A percentile compares a stretch with the other conserved stretches of the same genome.
Conservation (phyloP, 2,329 filamentous ascomycete genomes). For the Pseudopithomyces maydicus region DNA sequence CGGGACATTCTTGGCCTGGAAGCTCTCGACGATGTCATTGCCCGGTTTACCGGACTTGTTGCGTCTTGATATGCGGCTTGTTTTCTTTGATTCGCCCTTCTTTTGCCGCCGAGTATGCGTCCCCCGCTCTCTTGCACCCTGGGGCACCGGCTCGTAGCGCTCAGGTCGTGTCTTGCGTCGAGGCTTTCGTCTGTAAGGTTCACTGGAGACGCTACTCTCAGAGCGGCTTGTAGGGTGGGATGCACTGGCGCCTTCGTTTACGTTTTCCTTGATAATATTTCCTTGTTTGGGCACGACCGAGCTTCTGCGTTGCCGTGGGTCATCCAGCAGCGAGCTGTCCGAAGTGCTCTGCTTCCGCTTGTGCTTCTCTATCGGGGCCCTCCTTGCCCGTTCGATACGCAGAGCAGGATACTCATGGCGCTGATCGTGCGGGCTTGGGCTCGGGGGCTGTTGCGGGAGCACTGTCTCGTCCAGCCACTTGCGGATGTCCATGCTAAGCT, state of each 20-base stretch:
- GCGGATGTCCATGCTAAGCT: slow-evolving; percentile 49
- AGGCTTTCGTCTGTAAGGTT: slow-evolving; percentile 49
- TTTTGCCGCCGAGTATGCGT: slow-evolving; percentile 19
- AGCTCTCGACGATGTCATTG: slow-evolving; percentile 47
- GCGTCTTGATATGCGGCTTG: slow-evolving; percentile 42
- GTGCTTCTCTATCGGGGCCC: slow-evolving; percentile 24
- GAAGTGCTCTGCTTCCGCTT: slow-evolving; percentile 42
- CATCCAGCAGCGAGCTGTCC: slow-evolving; percentile 47
- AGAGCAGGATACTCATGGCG: slow-evolving; percentile 25
- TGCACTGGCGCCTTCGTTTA: slow-evolving; percentile 14
- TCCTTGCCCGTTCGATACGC: slow-evolving; percentile 22
- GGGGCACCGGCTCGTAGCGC: slow-evolving; percentile 48
- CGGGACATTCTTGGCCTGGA: slow-evolving; percentile 52
- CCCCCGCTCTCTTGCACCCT: slow-evolving; percentile 31
- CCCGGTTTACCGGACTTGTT: slow-evolving; percentile 44
- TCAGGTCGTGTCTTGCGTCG: slow-evolving; percentile 55
- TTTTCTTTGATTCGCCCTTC: slow-evolving; percentile 37
- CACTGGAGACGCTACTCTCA: slow-evolving; percentile 22
- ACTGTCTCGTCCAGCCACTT: slow-evolving; percentile 52
- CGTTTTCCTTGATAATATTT: slow-evolving; percentile 10
- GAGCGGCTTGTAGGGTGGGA: slow-evolving; percentile 20
- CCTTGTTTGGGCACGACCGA: slow-evolving; percentile 11
- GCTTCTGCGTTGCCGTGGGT: slow-evolving; percentile 17
- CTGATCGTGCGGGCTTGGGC: slow-evolving; percentile 28
- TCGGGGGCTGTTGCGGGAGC: slow-evolving; percentile 37